Conservation (phyloP, 2,329 filamentous ascomycete genomes). For the Torrubiella hemipterigena region DNA sequence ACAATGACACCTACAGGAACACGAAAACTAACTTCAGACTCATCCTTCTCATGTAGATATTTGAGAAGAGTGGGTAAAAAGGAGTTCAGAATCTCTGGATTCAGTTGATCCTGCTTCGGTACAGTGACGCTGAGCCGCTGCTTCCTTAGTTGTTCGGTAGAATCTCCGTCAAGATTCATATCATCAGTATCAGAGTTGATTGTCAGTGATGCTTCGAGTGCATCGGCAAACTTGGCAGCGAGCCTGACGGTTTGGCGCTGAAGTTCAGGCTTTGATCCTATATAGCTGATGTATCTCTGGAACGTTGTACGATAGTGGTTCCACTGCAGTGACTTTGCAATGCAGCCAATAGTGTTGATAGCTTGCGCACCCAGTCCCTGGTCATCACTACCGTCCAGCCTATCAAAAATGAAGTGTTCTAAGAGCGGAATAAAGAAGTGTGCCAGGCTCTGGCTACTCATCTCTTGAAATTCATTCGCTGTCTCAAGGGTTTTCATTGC, state of each 20-base stretch:
- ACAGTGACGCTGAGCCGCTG: constrained; percentile 49
- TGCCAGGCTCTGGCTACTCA: constrained; percentile 68
- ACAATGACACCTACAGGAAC: constrained; percentile 82
- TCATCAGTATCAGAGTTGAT: neutral
- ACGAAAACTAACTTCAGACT: constrained; percentile 84
- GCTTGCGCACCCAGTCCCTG: constrained; percentile 81
- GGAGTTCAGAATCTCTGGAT: constrained; percentile 58
- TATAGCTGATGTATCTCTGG: constrained; percentile 70
- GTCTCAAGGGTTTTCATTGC: constrained; percentile 67
- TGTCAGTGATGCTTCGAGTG: constrained; percentile 43
- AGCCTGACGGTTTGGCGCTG: constrained; percentile 81
- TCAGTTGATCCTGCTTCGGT: constrained; percentile 55
- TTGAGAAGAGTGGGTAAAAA: constrained; percentile 71
- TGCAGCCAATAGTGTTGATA: constrained; percentile 62
- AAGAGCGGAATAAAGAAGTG: constrained; percentile 84
- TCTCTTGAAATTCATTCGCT: constrained; percentile 49
- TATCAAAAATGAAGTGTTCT: constrained; percentile 87
- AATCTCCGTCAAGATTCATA: constrained; percentile 18
- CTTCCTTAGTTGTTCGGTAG: constrained; percentile 25
- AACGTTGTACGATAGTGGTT: constrained; percentile 78
- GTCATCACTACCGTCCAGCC: constrained; percentile 60
- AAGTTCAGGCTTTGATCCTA: constrained; percentile 67
- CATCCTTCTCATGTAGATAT: constrained; percentile 88
- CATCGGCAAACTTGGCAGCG: constrained; percentile 70
- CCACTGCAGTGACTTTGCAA: constrained; percentile 76